phyloP scores from a whole-genome alignment of 2,329 filamentous ascomycete genomes.

The Alternaria burnsii region DNA sequence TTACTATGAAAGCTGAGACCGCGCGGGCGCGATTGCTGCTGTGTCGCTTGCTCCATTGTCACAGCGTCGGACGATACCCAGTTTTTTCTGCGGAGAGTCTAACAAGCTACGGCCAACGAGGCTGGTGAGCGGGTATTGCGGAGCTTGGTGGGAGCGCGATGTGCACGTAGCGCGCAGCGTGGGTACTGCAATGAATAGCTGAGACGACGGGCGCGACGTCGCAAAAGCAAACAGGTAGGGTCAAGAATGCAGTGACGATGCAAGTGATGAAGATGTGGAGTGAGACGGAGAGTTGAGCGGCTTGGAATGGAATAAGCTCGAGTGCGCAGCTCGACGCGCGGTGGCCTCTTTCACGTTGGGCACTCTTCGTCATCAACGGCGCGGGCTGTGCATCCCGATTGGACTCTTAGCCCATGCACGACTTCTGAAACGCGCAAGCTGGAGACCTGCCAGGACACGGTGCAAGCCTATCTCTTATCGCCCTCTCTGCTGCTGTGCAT shows the following conservation, averaged over 20 bases:
- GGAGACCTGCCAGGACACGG: background rate
- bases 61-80: conserved; percentile 31
- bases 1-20: conserved; percentile 60
- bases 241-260: background rate
- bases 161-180: conserved; percentile 17
- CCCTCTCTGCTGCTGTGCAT: background rate
- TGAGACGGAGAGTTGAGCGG: background rate
- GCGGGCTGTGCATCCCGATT: conserved; percentile 7
- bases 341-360: background rate
- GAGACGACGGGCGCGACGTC: conserved; percentile 14
- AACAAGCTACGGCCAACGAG: conserved; percentile 27
- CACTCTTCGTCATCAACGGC: conserved; percentile 16
- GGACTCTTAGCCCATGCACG: conserved; percentile 7
- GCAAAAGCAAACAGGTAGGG: conserved; percentile 4
- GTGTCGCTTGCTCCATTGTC: conserved; percentile 34
- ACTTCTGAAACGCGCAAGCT: conserved; percentile 9
- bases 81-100: conserved; percentile 26
- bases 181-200: conserved; percentile 24
- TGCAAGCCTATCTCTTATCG: background rate
- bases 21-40: conserved; percentile 44
- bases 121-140: conserved; percentile 36
- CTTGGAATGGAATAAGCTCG: background rate
- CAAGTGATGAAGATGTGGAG: background rate
- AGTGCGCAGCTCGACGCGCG: background rate
- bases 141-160: conserved; percentile 19